Evolutionary conservation across 1,139 yeast genomes (phyloP), one percentile per base, ranked within the genome.

Genomic region (Nakaseomyces kungkrabaensis): DNA sequence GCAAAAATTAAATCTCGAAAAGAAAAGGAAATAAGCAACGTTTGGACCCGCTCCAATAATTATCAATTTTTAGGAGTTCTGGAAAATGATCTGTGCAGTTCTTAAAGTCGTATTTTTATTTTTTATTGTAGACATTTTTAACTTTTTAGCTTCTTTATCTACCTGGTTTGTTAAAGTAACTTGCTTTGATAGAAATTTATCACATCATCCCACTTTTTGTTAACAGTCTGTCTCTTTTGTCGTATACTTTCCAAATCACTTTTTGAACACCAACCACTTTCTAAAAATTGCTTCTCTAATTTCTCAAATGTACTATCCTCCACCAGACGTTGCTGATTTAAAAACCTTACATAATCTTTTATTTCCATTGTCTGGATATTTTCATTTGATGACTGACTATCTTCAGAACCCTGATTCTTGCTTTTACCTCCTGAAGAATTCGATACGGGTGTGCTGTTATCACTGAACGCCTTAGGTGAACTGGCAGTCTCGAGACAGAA

Each of bases 151-250:
- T 7, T 38, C 11, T 38, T 25, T 38, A 17, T 17, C 22, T 17
- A 17, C 22, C 22, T 17, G 22, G 22, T 17, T 17, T 17, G 22
- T 17, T 17, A 38, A 6, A 25, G 42, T 22, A 45, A 25, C 13
- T 45, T 45, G n/a, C 47, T 29, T 37, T 45, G 38, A 27, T 47
- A 47, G 24, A 47, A 43, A 10, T 37, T 36, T 13, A 47, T 44
- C 6, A 43, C 31, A 9, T 47, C 49, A 25, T 46, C 45, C 49
- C 49, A 47, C 43, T 29, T 47, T 37, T 43, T 47, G 32, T 47
- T 47, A 32, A 47, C 31, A 13, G 45, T 22, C 5, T 22, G 29
- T 37, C 49, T 37, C 32, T 47, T 47, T 13, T 32, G 36, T 37
- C 46, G 32, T 31, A 47, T 36, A 11, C 37, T 36, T 32, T 36